Evolutionary conservation across 345 rosid species (phyloP).

Genomic region (Cardamine occulta): DNA sequence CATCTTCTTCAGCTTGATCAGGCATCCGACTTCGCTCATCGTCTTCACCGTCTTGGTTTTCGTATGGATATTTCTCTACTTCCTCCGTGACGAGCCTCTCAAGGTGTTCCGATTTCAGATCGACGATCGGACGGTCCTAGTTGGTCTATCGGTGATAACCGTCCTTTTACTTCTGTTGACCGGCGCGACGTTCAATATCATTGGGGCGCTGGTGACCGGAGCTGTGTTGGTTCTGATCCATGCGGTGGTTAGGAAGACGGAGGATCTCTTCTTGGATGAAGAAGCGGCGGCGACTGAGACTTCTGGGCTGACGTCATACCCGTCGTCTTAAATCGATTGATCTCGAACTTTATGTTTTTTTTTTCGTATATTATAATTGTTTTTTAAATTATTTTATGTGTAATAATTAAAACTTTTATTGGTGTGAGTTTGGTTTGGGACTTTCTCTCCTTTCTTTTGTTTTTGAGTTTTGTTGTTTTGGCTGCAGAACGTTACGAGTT

Average conservation of each 20-base stretch:
- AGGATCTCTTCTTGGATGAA: slow-evolving; percentile 65
- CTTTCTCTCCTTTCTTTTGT: not conserved
- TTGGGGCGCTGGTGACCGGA: slow-evolving; percentile 59
- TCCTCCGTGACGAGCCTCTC: slow-evolving; percentile 76
- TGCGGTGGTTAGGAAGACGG: slow-evolving; percentile 70
- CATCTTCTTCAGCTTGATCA: slow-evolving; percentile 65
- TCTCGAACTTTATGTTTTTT: not conserved
- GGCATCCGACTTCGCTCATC: slow-evolving; percentile 77
- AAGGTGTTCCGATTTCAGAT: slow-evolving; percentile 54
- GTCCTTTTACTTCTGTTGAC: slow-evolving; percentile 65
- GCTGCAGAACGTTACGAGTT: not conserved
- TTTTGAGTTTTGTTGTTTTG: not conserved
- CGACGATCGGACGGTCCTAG: slow-evolving; percentile 59
- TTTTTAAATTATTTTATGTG: not conserved
- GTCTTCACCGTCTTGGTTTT: slow-evolving; percentile 66
- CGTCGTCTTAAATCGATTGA: slow-evolving; percentile 26
- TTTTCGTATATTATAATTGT: slow-evolving; percentile 24
- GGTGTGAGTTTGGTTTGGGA: slow-evolving; percentile 30
- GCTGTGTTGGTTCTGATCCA: slow-evolving; percentile 60
- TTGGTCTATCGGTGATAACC: slow-evolving; percentile 55
- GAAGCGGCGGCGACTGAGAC: slow-evolving; percentile 48
- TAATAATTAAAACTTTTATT: slow-evolving; percentile 5
- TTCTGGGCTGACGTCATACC: slow-evolving; percentile 40
- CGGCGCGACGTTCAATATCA: slow-evolving; percentile 58
- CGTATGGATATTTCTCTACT: slow-evolving; percentile 75